Percentiles rank a stretch among this genome's conserved stretches.
Evolutionary conservation across 2,329 filamentous ascomycete genomes (phyloP).

Genomic region (Neonectria hederae): DNA sequence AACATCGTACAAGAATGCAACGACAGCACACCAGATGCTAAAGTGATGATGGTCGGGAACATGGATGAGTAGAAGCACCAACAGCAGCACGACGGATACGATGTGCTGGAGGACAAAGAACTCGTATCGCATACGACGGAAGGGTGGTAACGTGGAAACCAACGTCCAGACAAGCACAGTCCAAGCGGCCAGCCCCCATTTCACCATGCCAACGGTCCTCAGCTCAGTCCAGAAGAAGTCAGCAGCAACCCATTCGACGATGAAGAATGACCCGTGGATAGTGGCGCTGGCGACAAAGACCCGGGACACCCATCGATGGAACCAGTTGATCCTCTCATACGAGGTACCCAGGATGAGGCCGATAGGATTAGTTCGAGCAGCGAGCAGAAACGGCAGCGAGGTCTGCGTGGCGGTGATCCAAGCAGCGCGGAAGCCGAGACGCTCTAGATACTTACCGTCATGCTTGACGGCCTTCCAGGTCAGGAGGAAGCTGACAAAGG

Average conservation of each 20-base stretch:
- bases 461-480: constrained; percentile 41
- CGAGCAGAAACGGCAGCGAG: constrained; percentile 37
- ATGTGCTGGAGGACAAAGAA: constrained; percentile 44
- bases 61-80: constrained; percentile 37
- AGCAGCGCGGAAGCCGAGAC: constrained; percentile 40
- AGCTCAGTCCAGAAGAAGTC: constrained; percentile 41
- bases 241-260: constrained; percentile 37
- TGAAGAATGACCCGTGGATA: constrained; percentile 39
- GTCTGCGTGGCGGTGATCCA: constrained; percentile 41
- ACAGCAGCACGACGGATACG: constrained; percentile 33
- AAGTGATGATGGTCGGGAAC: constrained; percentile 41
- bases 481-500: constrained; percentile 34
- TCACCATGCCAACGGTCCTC: constrained; percentile 39
- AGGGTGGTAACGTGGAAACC: constrained; percentile 33
- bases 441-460: constrained; percentile 39
- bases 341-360: constrained; percentile 36
- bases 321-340: constrained; percentile 42
- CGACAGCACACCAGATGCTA: constrained; percentile 42
- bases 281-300: constrained; percentile 39
- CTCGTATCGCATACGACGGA: constrained; percentile 42
- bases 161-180: constrained; percentile 39
- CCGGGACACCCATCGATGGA: constrained; percentile 38
- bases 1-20: constrained; percentile 38
- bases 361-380: constrained; percentile 38
- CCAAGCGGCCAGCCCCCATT: constrained; percentile 41